A percentile compares a stretch with the other conserved stretches of the same genome.
These are phyloP conservation scores for Trypanosoma conorhini DNA, from an alignment of 208 protist genomes.

Conservation along the genomic window DNA sequence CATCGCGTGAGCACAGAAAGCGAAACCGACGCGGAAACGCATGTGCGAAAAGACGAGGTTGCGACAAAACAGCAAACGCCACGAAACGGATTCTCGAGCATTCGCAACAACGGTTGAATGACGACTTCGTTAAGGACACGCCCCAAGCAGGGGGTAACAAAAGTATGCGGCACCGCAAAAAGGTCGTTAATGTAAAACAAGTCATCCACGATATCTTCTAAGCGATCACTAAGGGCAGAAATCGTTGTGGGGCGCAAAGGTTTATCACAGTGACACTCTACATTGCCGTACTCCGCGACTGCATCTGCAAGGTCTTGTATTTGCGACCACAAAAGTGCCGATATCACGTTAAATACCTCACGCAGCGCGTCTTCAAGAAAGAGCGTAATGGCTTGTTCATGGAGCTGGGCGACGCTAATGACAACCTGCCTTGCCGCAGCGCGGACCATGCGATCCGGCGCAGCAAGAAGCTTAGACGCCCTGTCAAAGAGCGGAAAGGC, in stretches of 20 bases:
- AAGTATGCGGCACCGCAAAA: conserved; percentile 34
- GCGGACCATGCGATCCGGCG: conserved; percentile 69
- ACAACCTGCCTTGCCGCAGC: conserved; percentile 82
- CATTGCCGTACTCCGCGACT: conserved; percentile 9
- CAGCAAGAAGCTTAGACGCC: conserved; percentile 56
- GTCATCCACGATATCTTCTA: conserved; percentile 86
- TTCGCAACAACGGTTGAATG: conserved; percentile 11
- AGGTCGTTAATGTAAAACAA: conserved; percentile 87
- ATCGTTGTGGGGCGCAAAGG: conserved; percentile 4
- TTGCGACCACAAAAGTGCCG: conserved; percentile 33
- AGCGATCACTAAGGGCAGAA: conserved; percentile 20
- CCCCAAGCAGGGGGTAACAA: conserved; percentile 26
- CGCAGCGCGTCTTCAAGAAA: conserved; percentile 48
- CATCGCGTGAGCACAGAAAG: conserved; percentile 29
- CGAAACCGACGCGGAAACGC: conserved; percentile 18
- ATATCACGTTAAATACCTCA: conserved; percentile 46
- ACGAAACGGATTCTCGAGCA: neutral
- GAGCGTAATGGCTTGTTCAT: conserved; percentile 38
- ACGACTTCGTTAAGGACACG: conserved; percentile 22
- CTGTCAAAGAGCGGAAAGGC: conserved; percentile 78
- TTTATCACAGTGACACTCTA: neutral
- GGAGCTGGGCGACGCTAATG: conserved; percentile 65
- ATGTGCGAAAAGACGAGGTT: neutral
- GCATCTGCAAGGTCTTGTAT: conserved; percentile 38
- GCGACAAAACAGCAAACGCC: neutral